Conservation (phyloP, 108 stramenopile species). For the Craspedostauros australis region DNA sequence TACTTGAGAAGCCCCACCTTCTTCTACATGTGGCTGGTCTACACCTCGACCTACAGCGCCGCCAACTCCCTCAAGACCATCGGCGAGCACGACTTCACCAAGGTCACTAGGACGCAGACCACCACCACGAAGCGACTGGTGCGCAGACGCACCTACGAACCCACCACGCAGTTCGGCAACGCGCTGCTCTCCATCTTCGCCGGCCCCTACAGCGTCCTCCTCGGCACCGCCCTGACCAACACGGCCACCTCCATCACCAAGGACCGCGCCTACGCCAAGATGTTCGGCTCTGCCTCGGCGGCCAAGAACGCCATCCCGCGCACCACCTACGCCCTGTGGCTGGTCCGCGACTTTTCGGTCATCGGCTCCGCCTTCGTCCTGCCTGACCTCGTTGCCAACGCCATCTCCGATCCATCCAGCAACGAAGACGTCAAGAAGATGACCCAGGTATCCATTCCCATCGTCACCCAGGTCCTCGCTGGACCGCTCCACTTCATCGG, state of each 20-base stretch:
- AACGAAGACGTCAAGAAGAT: constrained; percentile 13
- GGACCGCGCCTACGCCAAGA: constrained; percentile 42
- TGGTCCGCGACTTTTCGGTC: constrained; percentile 36
- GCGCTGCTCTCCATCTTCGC: no score
- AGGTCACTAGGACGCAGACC: background rate
- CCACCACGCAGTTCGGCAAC: no score
- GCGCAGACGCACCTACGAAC: no score
- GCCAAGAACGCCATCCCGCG: constrained; percentile 16
- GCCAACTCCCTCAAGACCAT: constrained; percentile 48
- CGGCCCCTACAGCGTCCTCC: constrained; percentile 12
- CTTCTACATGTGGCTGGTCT: constrained; percentile 30
- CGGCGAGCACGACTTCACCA: constrained; percentile 26
- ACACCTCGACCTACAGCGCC: constrained; percentile 31
- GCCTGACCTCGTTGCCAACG: constrained; percentile 30
- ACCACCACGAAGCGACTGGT: no score
- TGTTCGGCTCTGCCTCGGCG: constrained; percentile 16
- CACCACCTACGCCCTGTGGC: constrained; percentile 42
- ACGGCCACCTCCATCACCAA: constrained; percentile 37
- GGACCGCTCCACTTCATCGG: constrained; percentile 49
- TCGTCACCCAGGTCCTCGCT: constrained; percentile 39
- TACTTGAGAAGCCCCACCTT: constrained; percentile 41
- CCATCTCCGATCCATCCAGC: constrained; percentile 8
- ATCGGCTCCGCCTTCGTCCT: constrained; percentile 53
- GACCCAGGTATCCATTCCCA: constrained; percentile 33
- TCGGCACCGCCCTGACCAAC: constrained; percentile 46